These are phyloP conservation scores for Sporothrix euskadiensis DNA, from an alignment of 2,329 filamentous ascomycete species.

Conservation along the genomic window DNA sequence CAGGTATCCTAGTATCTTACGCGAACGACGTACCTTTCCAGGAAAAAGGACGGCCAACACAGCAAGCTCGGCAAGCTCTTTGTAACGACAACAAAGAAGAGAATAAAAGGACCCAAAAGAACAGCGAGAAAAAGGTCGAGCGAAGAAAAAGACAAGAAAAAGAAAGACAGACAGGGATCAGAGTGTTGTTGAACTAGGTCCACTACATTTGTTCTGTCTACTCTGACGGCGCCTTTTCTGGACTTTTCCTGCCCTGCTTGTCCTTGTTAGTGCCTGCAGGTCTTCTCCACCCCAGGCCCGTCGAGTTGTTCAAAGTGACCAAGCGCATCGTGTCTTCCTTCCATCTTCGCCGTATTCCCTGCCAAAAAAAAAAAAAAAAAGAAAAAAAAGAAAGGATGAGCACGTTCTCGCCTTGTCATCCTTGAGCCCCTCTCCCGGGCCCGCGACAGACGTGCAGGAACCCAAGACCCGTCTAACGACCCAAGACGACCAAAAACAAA, in stretches of 20 bases:
- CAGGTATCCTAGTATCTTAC: no score
- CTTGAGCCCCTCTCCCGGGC: not conserved
- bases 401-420: not conserved
- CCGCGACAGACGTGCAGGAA: not conserved
- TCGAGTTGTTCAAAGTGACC: not conserved
- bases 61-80: not conserved
- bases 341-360: not conserved
- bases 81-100: not conserved
- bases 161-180: not conserved
- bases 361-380: no score
- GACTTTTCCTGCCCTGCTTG: not conserved
- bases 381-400: not conserved
- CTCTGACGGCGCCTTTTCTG: not conserved
- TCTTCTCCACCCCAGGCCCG: not conserved
- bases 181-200: not conserved
- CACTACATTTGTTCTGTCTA: not conserved
- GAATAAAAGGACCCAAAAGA: not conserved
- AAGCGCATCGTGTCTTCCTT: not conserved
- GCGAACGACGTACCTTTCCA: not conserved
- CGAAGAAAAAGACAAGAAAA: not conserved
- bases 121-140: not conserved
- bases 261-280: slow-evolving; percentile 10
- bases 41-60: not conserved
- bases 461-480: not conserved
- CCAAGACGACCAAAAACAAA: not conserved